A percentile compares a stretch with the other conserved stretches of the same genome.
Conservation (phyloP, 2,329 filamentous ascomycete genomes). For the Penicillium paneum region DNA sequence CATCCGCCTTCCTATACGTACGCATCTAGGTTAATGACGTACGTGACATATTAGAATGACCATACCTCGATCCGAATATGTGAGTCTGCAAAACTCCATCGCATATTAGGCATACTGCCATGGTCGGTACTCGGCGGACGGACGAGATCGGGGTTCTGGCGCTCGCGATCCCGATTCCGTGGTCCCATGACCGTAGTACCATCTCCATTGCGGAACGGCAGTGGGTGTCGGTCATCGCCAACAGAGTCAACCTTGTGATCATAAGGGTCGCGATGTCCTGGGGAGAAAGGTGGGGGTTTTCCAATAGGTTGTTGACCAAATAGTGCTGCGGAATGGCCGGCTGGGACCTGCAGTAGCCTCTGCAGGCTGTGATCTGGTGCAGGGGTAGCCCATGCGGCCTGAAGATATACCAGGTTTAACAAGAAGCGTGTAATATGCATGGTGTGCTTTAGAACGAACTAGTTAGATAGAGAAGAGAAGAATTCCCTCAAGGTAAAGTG, state of each 20-base stretch:
- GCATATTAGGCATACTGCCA: conserved; percentile 67
- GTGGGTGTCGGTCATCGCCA: conserved; percentile 59
- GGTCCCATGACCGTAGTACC: conserved; percentile 68
- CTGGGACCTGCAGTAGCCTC: conserved; percentile 32
- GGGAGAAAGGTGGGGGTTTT: conserved; percentile 54
- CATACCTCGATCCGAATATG: conserved; percentile 61
- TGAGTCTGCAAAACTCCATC: conserved; percentile 67
- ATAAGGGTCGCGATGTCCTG: conserved; percentile 58
- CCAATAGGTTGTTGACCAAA: background rate
- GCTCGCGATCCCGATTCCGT: conserved; percentile 64
- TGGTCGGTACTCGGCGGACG: conserved; percentile 71
- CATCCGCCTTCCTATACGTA: conserved; percentile 64
- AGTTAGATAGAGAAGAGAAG: background rate
- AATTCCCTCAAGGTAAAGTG: no score
- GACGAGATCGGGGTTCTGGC: conserved; percentile 68
- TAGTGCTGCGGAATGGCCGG: background rate
- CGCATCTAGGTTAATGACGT: no score
- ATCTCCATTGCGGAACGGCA: conserved; percentile 62
- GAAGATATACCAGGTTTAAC: conserved; percentile 1
- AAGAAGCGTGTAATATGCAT: background rate
- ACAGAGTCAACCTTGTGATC: conserved; percentile 62
- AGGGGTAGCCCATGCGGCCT: conserved; percentile 8
- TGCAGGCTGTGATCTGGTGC: conserved; percentile 27
- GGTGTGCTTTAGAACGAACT: background rate
- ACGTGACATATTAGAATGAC: background rate